phyloP scores from a whole-genome alignment of 352 stramenopile genomes.

The Proteromonas lacertae region DNA sequence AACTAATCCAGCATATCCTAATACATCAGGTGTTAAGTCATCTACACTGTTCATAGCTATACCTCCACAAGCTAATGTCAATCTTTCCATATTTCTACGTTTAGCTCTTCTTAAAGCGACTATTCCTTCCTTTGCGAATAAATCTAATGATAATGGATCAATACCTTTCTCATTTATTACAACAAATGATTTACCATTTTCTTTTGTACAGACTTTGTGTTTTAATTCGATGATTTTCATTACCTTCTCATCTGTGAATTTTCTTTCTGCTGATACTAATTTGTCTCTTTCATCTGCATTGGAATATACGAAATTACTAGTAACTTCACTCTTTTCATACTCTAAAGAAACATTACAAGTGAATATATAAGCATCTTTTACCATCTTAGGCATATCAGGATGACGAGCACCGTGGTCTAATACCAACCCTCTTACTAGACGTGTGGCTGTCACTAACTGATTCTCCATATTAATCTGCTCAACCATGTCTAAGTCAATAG shows the following conservation, averaged over 20 bases:
- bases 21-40: constrained; percentile 70
- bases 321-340: constrained; percentile 98
- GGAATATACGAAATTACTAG: constrained; percentile 88
- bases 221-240: constrained; percentile 92
- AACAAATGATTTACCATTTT: constrained; percentile 83
- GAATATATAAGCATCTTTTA: constrained; percentile 90
- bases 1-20: constrained; percentile 65
- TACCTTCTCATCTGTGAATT: constrained; percentile 77
- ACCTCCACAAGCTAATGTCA: constrained; percentile 87
- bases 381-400: constrained; percentile 82
- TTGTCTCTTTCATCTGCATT: constrained; percentile 92
- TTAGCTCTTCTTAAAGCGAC: constrained; percentile 83
- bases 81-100: constrained; percentile 95
- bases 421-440: constrained; percentile 59
- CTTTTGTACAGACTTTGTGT: constrained; percentile 73
- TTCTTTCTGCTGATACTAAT: constrained; percentile 64
- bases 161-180: constrained; percentile 99
- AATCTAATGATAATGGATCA: constrained; percentile 87
- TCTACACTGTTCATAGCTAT: constrained; percentile 88
- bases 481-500: constrained; percentile 91
- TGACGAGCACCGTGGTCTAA: constrained; percentile 92
- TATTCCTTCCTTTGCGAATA: constrained; percentile 98
- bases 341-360: constrained; percentile 97
- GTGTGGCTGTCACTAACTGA: constrained; percentile 58
- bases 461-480: constrained; percentile 98